Base-by-base conservation (phyloP, 768 basidiomycete species). In the Serpula lacrymans region DNA sequence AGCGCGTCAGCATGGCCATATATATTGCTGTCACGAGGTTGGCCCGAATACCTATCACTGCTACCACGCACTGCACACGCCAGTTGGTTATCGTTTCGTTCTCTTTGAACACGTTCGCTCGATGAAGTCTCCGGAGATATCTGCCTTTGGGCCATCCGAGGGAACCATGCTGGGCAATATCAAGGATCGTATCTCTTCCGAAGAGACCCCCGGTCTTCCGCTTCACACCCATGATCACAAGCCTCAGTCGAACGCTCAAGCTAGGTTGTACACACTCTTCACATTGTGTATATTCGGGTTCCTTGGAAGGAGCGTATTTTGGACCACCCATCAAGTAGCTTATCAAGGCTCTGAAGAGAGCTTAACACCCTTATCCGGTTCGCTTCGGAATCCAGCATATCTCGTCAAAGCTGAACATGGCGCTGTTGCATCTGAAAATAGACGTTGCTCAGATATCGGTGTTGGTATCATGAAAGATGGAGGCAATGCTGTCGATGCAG, bases 401-500 rank as follows among this genome's bases (percentile, higher is more conserved):
- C 67, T 82, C 24, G 69, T 77, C 23, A 56, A 72, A 42, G 95
- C 84, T 0, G 67, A 71, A 23, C 65, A 84, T 47, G 95, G 88
- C 4, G 95, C 92, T 0, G 93, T 97, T 13, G 91, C 95, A 4
- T 74, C 84, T 20, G 94, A 97, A 67, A 91, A 93, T 60, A 72
- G 77, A 48, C 65, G 80, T 14, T 97, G 95, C 60, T 94, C 91
- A 7, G 64, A 86, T 30, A 81, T 96, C 34, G 95, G 94, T 3
- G 78, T 96, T 2, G 65, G 78, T 4, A 69, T 82, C 7, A 52
- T 95, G 43, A 82, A 80, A 64, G 75, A 79, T 6, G 93, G 92
- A 20, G 95, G 95, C 13, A 94, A 88, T 53, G 93, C 94, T 0
- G 79, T 95, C 12, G 95, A 98, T 49, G 84, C 95, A 0, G 85